Evolutionary conservation across 345 rosid species (phyloP).

Genomic region (Hibiscus syriacus): DNA sequence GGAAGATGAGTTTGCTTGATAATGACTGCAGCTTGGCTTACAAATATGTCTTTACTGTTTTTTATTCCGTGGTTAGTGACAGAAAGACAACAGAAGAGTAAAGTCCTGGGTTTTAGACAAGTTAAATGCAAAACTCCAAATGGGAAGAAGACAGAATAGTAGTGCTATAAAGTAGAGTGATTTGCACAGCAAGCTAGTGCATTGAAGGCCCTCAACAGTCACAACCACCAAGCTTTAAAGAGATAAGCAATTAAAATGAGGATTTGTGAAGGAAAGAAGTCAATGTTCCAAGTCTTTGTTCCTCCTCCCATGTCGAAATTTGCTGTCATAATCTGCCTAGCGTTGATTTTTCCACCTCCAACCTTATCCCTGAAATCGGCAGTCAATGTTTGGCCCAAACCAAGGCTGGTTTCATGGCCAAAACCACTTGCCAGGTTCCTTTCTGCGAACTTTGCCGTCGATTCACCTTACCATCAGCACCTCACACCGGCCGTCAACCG

Average conservation of each 20-base stretch:
- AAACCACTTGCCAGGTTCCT: conserved; percentile 33
- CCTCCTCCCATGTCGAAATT: neutral
- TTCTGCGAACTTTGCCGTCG: conserved; percentile 46
- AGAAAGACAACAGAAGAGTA: neutral
- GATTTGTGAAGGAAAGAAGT: neutral
- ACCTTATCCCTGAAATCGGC: neutral
- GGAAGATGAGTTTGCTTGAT: neutral
- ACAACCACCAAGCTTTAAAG: neutral
- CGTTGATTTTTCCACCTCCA: neutral
- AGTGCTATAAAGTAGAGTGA: neutral
- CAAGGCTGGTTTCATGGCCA: conserved; percentile 57
- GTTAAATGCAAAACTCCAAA: neutral
- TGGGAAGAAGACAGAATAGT: neutral
- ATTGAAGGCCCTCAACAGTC: neutral
- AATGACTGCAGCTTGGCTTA: neutral
- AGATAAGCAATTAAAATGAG: neutral
- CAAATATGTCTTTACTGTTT: neutral
- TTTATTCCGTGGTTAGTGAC: too few relatives aligned
- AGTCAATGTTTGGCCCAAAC: conserved; percentile 71
- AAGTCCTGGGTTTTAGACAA: neutral
- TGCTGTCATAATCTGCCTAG: neutral
- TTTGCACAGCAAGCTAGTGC: neutral
- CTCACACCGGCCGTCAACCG: conserved; percentile 53
- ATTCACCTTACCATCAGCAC: conserved; percentile 35
- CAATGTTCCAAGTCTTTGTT: neutral